Evolutionary conservation across 495 filamentous ascomycete species (phyloP).

Genomic region (Aeminium ludgeri): DNA sequence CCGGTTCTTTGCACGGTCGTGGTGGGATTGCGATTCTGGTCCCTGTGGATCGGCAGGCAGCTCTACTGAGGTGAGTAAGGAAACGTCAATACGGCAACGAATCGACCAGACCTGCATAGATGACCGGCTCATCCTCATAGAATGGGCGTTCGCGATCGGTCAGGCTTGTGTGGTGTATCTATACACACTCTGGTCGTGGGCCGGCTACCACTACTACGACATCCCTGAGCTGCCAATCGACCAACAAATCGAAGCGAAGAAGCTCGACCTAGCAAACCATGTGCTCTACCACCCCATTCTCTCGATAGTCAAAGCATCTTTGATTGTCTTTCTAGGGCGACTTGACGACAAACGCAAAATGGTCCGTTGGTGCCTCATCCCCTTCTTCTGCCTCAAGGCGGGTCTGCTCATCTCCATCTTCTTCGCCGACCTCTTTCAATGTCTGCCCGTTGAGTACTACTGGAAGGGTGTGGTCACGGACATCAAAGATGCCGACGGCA

Average conservation of each 20-base stretch:
- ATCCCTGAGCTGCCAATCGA: slow-evolving; percentile 6
- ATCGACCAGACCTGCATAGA: background rate
- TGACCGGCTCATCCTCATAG: background rate
- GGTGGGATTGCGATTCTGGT: background rate
- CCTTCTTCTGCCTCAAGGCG: slow-evolving; percentile 33
- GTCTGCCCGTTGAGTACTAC: slow-evolving; percentile 28
- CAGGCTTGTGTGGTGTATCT: background rate
- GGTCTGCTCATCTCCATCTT: slow-evolving; percentile 36
- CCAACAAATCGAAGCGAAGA: slow-evolving; percentile 6
- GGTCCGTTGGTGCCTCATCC: slow-evolving; percentile 28
- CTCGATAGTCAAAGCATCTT: slow-evolving; percentile 40
- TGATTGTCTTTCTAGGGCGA: slow-evolving; percentile 35
- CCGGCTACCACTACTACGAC: slow-evolving; percentile 14
- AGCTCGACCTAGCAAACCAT: slow-evolving; percentile 35
- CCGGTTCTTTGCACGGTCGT: background rate
- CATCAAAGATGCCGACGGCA: background rate
- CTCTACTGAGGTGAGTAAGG: background rate
- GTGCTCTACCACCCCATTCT: slow-evolving; percentile 49
- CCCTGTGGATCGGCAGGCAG: background rate
- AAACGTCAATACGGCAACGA: background rate
- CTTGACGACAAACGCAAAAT: slow-evolving; percentile 25
- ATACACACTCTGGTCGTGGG: background rate
- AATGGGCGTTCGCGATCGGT: background rate
- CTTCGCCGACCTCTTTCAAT: slow-evolving; percentile 43
- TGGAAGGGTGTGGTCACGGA: slow-evolving; percentile 2